Conservation (phyloP, 2,329 filamentous ascomycete genomes). For the Didymella sp. region DNA sequence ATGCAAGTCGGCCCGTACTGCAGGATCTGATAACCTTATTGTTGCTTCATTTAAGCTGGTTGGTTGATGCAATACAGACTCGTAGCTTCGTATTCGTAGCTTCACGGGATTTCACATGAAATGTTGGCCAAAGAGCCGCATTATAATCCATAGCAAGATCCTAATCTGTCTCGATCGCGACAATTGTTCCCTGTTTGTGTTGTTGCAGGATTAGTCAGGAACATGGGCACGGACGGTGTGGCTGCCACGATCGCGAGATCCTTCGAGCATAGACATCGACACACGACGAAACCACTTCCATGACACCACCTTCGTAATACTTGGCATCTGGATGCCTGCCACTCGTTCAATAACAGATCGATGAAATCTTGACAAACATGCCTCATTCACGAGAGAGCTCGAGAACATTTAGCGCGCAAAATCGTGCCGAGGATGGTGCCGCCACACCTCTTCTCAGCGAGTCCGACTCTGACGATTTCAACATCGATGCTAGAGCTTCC, state of each 20-base stretch:
- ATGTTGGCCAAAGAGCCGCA: neutral
- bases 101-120: neutral
- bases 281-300: neutral
- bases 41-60: neutral
- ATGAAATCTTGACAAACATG: conserved; percentile 13
- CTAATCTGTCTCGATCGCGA: neutral
- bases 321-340: conserved; percentile 2
- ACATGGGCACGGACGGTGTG: conserved; percentile 1
- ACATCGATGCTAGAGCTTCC: conserved; percentile 24
- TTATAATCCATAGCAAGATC: neutral
- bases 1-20: conserved; percentile 7
- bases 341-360: conserved; percentile 2
- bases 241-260: conserved; percentile 5
- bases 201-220: conserved; percentile 15
- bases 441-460: conserved; percentile 29
- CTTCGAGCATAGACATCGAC: conserved; percentile 1
- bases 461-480: conserved; percentile 30
- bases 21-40: conserved; percentile 20
- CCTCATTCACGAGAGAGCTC: conserved; percentile 14
- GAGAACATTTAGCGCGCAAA: conserved; percentile 11
- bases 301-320: conserved; percentile 3
- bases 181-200: neutral
- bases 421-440: conserved; percentile 23
- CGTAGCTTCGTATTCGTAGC: neutral
- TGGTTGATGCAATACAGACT: neutral